Evolutionary conservation across 2,329 filamentous ascomycete genomes (phyloP).

Genomic region (Fusarium abutilonis): DNA sequence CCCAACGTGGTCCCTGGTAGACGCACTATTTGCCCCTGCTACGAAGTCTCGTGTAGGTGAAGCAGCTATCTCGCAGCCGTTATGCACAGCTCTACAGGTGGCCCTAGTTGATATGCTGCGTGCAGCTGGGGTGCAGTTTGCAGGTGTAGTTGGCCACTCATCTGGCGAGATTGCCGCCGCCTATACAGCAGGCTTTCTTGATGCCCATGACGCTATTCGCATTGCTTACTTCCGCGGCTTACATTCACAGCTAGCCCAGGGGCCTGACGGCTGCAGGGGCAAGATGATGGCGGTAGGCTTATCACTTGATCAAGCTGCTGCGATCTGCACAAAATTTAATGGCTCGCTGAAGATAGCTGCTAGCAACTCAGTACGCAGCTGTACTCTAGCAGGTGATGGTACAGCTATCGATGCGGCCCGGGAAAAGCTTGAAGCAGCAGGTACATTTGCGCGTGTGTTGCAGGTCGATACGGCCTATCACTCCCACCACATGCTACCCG

Average conservation of each 20-base stretch:
- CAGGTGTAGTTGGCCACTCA: slow-evolving; percentile 55
- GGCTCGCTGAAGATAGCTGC: too few relatives aligned
- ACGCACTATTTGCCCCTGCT: not conserved
- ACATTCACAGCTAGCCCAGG: not conserved
- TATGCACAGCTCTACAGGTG: slow-evolving; percentile 57
- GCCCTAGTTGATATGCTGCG: slow-evolving; percentile 53
- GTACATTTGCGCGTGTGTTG: not conserved
- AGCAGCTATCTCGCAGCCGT: slow-evolving; percentile 50
- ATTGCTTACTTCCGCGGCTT: slow-evolving; percentile 42
- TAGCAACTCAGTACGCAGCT: too few relatives aligned
- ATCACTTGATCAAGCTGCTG: too few relatives aligned
- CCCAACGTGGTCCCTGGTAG: not conserved
- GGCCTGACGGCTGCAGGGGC: not conserved
- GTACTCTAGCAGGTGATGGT: too few relatives aligned
- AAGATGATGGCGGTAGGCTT: slow-evolving; percentile 6
- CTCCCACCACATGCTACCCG: not conserved
- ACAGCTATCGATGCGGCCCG: too few relatives aligned
- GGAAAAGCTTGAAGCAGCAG: too few relatives aligned
- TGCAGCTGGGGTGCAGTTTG: slow-evolving; percentile 46
- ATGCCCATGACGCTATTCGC: slow-evolving; percentile 45
- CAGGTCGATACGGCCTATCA: slow-evolving; percentile 20
- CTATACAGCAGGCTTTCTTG: slow-evolving; percentile 52
- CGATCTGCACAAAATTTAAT: too few relatives aligned
- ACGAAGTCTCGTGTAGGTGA: slow-evolving; percentile 24
- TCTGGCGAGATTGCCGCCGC: slow-evolving; percentile 58